These are phyloP conservation scores for Phanerodontia chrysosporium DNA, from an alignment of 768 basidiomycete genomes.

Conservation along the genomic window DNA sequence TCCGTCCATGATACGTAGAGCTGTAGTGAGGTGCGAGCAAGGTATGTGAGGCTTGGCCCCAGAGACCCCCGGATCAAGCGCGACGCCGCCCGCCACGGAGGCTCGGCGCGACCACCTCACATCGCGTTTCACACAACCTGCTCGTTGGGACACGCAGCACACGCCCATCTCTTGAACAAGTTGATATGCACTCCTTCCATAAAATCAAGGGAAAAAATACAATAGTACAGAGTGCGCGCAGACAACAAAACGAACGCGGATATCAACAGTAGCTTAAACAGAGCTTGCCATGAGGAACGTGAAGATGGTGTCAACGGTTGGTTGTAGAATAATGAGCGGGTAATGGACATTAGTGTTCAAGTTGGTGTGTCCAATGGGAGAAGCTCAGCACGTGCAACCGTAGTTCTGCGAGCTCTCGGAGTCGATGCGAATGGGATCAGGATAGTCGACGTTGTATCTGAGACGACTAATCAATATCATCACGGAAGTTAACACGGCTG, in stretches of 20 bases:
- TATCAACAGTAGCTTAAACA: slow-evolving; percentile 10
- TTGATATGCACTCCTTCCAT: slow-evolving; percentile 3
- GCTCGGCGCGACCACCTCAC: not conserved
- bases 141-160: not conserved
- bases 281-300: slow-evolving; percentile 1
- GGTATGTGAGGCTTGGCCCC: not conserved
- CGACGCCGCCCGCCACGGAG: not conserved
- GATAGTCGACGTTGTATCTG: slow-evolving; percentile 92
- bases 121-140: not conserved
- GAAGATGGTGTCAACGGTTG: not conserved
- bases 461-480: not conserved
- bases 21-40: not conserved
- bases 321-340: slow-evolving; percentile 11
- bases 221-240: slow-evolving; percentile 11
- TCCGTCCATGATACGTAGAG: not conserved
- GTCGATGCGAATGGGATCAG: slow-evolving; percentile 97
- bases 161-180: not conserved
- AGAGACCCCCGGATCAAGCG: slow-evolving; percentile 6
- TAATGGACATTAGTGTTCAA: slow-evolving; percentile 16
- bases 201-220: slow-evolving; percentile 1
- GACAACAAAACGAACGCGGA: slow-evolving; percentile 8
- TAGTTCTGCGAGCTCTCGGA: slow-evolving; percentile 88
- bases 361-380: slow-evolving; percentile 7
- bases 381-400: slow-evolving; percentile 79
- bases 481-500: not conserved